Evolutionary conservation across 225 moss, liverwort and hornwort species (phyloP).

Genomic region (Neckera pumila): DNA sequence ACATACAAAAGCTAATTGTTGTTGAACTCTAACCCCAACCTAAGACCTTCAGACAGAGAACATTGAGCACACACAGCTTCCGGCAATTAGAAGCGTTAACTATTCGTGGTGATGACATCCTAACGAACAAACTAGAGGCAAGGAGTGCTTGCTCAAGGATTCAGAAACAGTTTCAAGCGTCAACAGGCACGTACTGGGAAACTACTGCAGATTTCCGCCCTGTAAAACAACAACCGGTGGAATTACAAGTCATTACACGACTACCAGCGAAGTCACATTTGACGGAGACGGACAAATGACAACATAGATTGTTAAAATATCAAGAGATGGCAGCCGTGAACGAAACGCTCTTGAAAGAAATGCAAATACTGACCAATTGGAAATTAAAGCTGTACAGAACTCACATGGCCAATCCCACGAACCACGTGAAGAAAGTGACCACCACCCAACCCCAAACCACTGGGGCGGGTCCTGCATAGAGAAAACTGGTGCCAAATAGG

Average conservation of each 20-base stretch:
- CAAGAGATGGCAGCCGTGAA: not conserved
- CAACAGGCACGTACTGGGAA: slow-evolving; percentile 59
- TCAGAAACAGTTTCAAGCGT: not conserved
- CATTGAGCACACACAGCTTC: not conserved
- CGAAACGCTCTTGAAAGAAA: not conserved
- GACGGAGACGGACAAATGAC: not conserved
- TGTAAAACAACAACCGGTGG: not conserved
- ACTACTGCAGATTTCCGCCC: slow-evolving; percentile 94
- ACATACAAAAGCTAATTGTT: not conserved
- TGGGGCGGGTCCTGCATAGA: slow-evolving; percentile 60
- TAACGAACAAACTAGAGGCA: not conserved
- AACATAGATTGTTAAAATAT: not conserved
- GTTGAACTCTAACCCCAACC: not conserved
- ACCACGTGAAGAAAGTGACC: slow-evolving; percentile 96
- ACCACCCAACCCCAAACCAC: slow-evolving; percentile 97
- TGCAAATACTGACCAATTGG: not conserved
- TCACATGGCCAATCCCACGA: slow-evolving; percentile 88
- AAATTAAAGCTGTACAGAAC: not conserved
- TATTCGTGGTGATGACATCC: not conserved
- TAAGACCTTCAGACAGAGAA: not conserved
- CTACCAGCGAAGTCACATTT: not conserved
- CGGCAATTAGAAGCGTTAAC: not conserved
- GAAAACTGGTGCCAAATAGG: slow-evolving; percentile 71
- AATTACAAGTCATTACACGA: not conserved
- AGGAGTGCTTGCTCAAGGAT: not conserved